phyloP scores from a whole-genome alignment of 179 eudicot species.

The Heliamphora ciliata region DNA sequence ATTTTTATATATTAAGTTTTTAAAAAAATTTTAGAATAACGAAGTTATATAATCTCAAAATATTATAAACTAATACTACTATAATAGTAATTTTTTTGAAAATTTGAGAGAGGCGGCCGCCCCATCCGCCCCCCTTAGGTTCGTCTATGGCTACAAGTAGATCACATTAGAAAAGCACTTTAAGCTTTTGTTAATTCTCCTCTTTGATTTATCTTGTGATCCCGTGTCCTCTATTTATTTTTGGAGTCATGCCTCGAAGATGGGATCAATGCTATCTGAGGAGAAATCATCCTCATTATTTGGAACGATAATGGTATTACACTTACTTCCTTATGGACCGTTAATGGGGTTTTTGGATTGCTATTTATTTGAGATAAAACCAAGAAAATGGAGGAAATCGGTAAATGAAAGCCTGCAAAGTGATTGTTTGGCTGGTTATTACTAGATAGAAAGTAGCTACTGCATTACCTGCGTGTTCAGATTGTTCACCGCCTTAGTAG shows the following conservation, averaged over 20 bases:
- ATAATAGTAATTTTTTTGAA: no score
- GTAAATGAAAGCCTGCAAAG: background rate
- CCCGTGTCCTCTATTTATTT: background rate
- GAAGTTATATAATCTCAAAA: no score
- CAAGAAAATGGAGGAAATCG: background rate
- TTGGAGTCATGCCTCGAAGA: background rate
- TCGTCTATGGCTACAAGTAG: background rate
- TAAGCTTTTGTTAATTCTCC: background rate
- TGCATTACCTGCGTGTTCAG: slow-evolving; percentile 26
- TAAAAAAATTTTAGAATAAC: no score
- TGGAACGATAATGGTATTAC: background rate
- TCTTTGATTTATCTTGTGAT: slow-evolving; percentile 9
- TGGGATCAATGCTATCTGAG: background rate
- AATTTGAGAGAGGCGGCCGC: no score
- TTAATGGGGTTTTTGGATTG: background rate
- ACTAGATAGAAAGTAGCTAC: background rate
- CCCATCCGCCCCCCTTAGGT: no score
- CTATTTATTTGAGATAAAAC: background rate
- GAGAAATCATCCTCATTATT: background rate
- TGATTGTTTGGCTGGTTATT: background rate
- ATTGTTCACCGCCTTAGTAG: slow-evolving; percentile 18
- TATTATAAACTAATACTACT: no score
- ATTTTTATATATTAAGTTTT: no score
- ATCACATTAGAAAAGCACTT: background rate
- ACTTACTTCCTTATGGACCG: background rate